These are phyloP conservation scores for Boletus barrowsii DNA, from an alignment of 768 basidiomycete species.

Conservation along the genomic window DNA sequence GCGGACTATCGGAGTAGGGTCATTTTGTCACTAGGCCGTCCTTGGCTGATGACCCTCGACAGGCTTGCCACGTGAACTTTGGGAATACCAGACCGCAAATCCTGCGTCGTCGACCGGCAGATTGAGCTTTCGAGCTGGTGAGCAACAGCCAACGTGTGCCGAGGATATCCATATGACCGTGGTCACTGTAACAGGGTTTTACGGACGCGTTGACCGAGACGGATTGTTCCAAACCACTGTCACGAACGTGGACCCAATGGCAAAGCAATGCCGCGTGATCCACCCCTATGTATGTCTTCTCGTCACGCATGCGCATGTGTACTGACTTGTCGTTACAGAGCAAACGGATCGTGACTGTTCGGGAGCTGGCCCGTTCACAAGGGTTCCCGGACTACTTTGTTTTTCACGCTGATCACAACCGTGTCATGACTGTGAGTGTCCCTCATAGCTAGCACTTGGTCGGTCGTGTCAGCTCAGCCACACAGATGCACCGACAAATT, in stretches of 20 bases:
- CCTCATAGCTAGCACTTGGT: not conserved
- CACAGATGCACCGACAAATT: conserved; percentile 75
- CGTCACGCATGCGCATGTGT: not conserved
- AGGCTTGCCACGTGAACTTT: conserved; percentile 39
- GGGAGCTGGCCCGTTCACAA: conserved; percentile 77
- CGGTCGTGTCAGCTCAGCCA: not conserved
- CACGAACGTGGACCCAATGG: conserved; percentile 75
- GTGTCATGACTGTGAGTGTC: conserved; percentile 57
- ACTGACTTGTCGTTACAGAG: conserved; percentile 40
- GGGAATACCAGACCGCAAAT: conserved; percentile 61
- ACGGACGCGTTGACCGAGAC: conserved; percentile 56
- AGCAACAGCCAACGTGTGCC: not conserved
- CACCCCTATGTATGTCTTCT: conserved; percentile 54
- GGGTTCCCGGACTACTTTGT: conserved; percentile 76
- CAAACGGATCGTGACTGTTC: conserved; percentile 66
- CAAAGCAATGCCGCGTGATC: conserved; percentile 70
- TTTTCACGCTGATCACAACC: conserved; percentile 51
- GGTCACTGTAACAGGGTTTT: conserved; percentile 39
- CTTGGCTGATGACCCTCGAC: conserved; percentile 1
- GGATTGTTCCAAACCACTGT: conserved; percentile 69
- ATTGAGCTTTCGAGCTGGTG: conserved; percentile 51
- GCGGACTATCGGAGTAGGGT: conserved; percentile 66
- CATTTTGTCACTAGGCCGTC: not conserved
- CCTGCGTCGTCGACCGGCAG: conserved; percentile 57
- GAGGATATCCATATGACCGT: not conserved